Evolutionary conservation across 805 yeast genomes (phyloP), one percentile per base, ranked within the genome.

Genomic region (Pichia eremophila): DNA sequence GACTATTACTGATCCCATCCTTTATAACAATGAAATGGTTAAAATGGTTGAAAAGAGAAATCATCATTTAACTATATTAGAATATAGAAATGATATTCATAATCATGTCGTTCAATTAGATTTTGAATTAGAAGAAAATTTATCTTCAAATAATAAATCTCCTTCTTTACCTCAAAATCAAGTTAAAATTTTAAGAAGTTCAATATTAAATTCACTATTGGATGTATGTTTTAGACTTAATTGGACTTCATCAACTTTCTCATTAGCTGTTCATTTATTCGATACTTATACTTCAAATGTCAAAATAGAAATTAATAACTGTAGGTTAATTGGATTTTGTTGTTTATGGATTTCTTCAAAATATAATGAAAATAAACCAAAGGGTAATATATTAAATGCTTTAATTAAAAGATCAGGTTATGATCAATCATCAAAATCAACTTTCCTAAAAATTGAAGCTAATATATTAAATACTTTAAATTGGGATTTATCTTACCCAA

Each of bases 391-490:
- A 15, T 43, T 57, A 27, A 59, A 61, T 43, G 65, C 65, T 34
- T 52, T 64, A 17, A 46, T 62, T 40, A 58, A 55, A 41, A 49
- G 64, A 40, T 62, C 66, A 8, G 66, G 67, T 47, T 63, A 59
- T 48, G 54, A 54, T 9, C 44, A 54, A 12, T 54, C 52, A 29
- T 43, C 54, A 3, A 58, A 60, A 32, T 39, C 45, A 4, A 56
- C 55, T n/a, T 64, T 84, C 58, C 66, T 79, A 49, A 80, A 79
- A 57, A 79, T 83, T 79, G 95, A 85, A 60, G 71, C 79, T 49
- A 82, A 81, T 55, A 72, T 85, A 40, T 67, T 84, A 48, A 78
- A 75, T 57, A 70, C 79, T 6, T 67, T 85, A 51, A 69, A 78
- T 47, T 85, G 91, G 91, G 71, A 75, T 52, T 66, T 83, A 36